Base-by-base conservation (phyloP, 179 eudicot genomes). In the Dionaea muscipula region DNA sequence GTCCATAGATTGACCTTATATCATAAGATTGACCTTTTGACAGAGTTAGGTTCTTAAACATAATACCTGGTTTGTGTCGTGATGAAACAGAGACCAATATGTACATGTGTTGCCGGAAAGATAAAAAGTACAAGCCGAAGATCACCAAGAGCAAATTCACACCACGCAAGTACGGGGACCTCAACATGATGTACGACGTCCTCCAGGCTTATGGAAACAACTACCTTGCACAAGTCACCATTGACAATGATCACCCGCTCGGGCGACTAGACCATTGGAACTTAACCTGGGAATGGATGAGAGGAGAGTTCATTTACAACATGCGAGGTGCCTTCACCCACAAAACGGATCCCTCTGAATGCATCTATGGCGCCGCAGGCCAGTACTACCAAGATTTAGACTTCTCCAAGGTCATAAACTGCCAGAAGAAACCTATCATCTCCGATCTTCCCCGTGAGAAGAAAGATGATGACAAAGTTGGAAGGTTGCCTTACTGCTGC, bases 181-280 rank as follows among this genome's bases (percentile, higher is more conserved):
- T 90, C 25, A 67, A 75, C 65, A 59, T 90, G 53, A 73, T 82
- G 56, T 90, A 90, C 55, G 97, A 86, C 43, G 66, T 86, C 18
- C 64, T 84, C 7, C 75, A 76, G 56, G 80, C 90, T 19, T 83
- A 53, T 10, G 81, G 75, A 19, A 77, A 77, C 68, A 83, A 75
- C 57, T 90, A 90, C 72, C 45, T 25, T 4, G 97, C 87, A 1
- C 94, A 86, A 46, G 94, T 90, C 38, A 86, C 95, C 18, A 75
- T 90, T 14, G 78, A 83, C 20, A 90, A 86, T 56, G 58, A 71
- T 67, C 75, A 86, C 52, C 94, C 90, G 0, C 59, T 86, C 7
- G 97, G 97, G 5, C 80, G 90, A 2, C 86, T 90, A 25, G 94
- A 90, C 65, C 94, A 80, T n/a, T 90, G 97, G 97, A 90, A 90